Evolutionary conservation across 1,139 yeast species (phyloP), one percentile per base, ranked within the genome.

Genomic region (Taiozyma sp.): DNA sequence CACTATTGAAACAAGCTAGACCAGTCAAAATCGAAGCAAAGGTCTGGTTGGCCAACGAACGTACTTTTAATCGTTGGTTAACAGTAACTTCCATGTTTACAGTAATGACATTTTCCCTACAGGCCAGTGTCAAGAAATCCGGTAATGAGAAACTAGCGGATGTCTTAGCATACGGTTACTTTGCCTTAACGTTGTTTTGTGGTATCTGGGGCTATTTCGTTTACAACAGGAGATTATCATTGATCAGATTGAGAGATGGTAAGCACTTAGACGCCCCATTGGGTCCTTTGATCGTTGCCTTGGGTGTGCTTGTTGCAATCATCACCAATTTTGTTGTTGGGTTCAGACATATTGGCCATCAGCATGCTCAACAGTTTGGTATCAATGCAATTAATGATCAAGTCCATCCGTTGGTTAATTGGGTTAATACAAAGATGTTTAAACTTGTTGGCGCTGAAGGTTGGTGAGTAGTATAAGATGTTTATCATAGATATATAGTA

Each of bases 11-110:
- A 65, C 90, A 90, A 66, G 83, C 93, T 39, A 97, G 97, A 7
- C 95, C 97, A 3, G 80, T 90, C 53, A 90, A 87, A 68, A 90
- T 93, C 51, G 99, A 93, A 72, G 95, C 98, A 35, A 93, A 93
- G 68, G 99, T 93, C 40, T 93, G 99, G 98, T 75, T 93, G 56
- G 99, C 99, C 35, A 93, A 93, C 65, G 99, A 93, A 72, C 86
- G 99, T 69, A 93, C 99, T 3, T 91, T 91, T 71, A 86, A 88
- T 74, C 81, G 95, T 68, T 93, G 99, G 99, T 76, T 93, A 57
- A 93, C 87, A 62, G 93, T 91, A 10, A 87, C 96, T n/a, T 82
- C 95, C 0, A 73, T 93, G 63, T 75, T 93, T 57, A 82, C 96
- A n/a, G 84, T 93, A 0, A 73, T 93, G 62, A 89, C 98, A 0